These are phyloP conservation scores for Mortierella sp. DNA, from an alignment of 371 early-diverging fungal species.

Conservation along the genomic window DNA sequence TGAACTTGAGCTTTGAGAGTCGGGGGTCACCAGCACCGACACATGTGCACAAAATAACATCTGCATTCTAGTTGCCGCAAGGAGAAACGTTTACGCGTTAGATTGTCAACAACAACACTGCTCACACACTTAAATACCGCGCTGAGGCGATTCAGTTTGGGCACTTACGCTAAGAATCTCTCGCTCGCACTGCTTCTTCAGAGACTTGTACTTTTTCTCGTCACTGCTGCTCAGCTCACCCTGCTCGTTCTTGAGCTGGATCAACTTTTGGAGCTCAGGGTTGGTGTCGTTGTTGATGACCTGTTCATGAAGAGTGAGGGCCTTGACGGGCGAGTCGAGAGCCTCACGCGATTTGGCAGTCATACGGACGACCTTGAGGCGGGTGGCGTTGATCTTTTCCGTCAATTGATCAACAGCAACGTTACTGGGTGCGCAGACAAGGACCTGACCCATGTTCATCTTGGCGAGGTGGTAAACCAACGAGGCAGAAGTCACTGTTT, in stretches of 20 bases:
- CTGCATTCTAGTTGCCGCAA: constrained; percentile 77
- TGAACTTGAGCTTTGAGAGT: constrained; percentile 88
- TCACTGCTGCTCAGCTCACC: constrained; percentile 93
- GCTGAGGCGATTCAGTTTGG: too few relatives aligned
- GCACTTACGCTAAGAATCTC: constrained; percentile 82
- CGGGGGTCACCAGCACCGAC: constrained; percentile 98
- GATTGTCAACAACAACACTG: too few relatives aligned
- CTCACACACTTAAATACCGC: too few relatives aligned
- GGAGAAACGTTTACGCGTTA: neutral
- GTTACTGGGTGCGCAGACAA: constrained; percentile 99
- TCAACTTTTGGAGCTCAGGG: constrained; percentile 92
- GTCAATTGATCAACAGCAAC: constrained; percentile 99
- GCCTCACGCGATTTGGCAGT: constrained; percentile 96
- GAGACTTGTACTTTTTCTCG: constrained; percentile 85
- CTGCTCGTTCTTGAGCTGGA: constrained; percentile 88
- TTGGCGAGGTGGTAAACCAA: constrained; percentile 98
- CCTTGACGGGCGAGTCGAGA: constrained; percentile 91
- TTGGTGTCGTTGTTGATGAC: constrained; percentile 94
- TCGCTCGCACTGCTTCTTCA: constrained; percentile 88
- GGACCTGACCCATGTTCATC: constrained; percentile 92
- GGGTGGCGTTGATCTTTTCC: constrained; percentile 96
- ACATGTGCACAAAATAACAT: constrained; percentile 99
- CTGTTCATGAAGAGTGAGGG: constrained; percentile 96
- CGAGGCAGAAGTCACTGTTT: constrained; percentile 98
- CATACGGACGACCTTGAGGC: constrained; percentile 96